Evolutionary conservation across 306 rosid genomes (phyloP).

Genomic region (Morella rubra): DNA sequence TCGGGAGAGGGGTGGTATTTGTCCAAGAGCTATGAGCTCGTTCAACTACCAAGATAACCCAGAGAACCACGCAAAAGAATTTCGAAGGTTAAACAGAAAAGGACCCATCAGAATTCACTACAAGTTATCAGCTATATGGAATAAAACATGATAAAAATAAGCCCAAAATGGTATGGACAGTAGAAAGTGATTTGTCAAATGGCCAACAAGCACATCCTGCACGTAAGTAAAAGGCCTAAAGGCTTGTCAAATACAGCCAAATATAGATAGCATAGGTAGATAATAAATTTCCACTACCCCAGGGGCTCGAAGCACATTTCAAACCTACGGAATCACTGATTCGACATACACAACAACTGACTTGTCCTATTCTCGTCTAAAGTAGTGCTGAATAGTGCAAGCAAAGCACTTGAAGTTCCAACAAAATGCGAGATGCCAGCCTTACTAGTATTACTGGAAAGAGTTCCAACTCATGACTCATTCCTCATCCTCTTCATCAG

Average conservation of each 20-base stretch:
- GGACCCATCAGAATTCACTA: neutral
- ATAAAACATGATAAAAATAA: neutral
- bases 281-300: neutral
- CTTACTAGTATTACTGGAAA: constrained; percentile 2
- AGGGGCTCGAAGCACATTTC: neutral
- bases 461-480: constrained; percentile 23
- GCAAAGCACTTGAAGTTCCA: neutral
- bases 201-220: neutral
- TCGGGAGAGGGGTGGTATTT: too few species aligned
- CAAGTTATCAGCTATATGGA: neutral
- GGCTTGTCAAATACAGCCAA: neutral
- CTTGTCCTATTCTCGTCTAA: constrained; percentile 1
- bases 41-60: neutral
- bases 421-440: neutral
- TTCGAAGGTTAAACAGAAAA: neutral
- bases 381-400: neutral
- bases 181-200: neutral
- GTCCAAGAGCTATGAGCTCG: too few species aligned
- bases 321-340: neutral
- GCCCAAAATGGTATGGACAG: neutral
- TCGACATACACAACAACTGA: neutral
- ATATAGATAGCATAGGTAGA: neutral
- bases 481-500: constrained; percentile 70
- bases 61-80: neutral
- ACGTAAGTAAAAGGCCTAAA: neutral